Evolutionary conservation across 2,329 filamentous ascomycete genomes (phyloP).

Genomic region (Thermothelomyces thermophilus): DNA sequence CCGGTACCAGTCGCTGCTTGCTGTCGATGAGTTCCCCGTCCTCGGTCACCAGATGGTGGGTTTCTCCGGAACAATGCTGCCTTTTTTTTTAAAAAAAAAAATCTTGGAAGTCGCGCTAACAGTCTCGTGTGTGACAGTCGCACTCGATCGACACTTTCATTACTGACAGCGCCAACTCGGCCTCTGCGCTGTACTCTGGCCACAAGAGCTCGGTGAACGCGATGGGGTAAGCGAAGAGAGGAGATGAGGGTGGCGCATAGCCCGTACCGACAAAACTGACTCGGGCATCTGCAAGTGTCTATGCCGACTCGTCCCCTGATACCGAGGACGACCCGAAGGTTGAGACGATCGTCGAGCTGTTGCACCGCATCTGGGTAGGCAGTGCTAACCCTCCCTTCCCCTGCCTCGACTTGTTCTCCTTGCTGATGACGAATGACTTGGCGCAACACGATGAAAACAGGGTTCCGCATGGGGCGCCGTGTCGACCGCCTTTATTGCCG

Average conservation of each 20-base stretch:
- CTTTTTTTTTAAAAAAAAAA: neutral
- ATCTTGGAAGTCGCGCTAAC: neutral
- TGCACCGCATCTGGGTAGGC: constrained; percentile 61
- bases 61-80: no score
- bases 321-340: constrained; percentile 80
- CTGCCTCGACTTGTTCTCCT: neutral
- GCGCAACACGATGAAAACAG: no score
- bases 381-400: neutral
- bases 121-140: constrained; percentile 40
- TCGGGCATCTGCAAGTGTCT: constrained; percentile 43
- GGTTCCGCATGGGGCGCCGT: constrained; percentile 58
- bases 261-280: neutral
- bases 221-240: constrained; percentile 50
- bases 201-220: constrained; percentile 82
- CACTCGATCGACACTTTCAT: constrained; percentile 82
- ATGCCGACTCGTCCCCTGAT: constrained; percentile 67
- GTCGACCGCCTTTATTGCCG: constrained; percentile 73
- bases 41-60: constrained; percentile 71
- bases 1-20: constrained; percentile 69
- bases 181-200: constrained; percentile 72
- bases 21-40: constrained; percentile 79
- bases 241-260: neutral
- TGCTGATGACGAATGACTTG: neutral
- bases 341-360: constrained; percentile 73
- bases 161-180: constrained; percentile 80